Percentiles rank a stretch among this genome's conserved stretches.
phyloP scores from a whole-genome alignment of 2,329 filamentous ascomycete genomes.

The Tolypocladium pustulatum region DNA sequence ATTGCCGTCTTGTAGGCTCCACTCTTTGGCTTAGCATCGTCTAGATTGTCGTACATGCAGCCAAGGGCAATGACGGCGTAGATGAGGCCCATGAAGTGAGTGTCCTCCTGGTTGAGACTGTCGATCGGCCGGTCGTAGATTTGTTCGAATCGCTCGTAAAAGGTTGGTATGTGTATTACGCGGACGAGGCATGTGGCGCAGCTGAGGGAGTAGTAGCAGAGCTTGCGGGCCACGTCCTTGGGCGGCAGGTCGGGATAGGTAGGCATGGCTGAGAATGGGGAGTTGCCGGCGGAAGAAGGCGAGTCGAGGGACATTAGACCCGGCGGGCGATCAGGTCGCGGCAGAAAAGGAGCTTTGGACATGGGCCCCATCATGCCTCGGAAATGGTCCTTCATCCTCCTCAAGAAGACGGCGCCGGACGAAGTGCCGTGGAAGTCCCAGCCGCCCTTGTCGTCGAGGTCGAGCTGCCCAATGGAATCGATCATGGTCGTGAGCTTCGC shows the following conservation, averaged over 20 bases:
- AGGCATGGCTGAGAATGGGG: constrained; percentile 45
- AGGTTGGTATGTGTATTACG: constrained; percentile 72
- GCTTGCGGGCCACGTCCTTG: constrained; percentile 39
- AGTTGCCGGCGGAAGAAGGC: constrained; percentile 52
- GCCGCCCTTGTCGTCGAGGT: constrained; percentile 81
- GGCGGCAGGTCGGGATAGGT: constrained; percentile 60
- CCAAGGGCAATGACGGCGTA: constrained; percentile 63
- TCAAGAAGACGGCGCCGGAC: constrained; percentile 81
- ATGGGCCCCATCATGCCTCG: constrained; percentile 62
- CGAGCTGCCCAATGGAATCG: constrained; percentile 79
- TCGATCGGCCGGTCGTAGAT: constrained; percentile 63
- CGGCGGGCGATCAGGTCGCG: constrained; percentile 35
- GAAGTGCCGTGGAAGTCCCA: constrained; percentile 95
- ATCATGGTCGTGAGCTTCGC: constrained; percentile 88
- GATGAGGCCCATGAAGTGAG: constrained; percentile 58
- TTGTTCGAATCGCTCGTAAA: constrained; percentile 65
- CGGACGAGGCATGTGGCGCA: constrained; percentile 50
- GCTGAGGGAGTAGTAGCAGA: constrained; percentile 46
- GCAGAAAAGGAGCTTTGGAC: constrained; percentile 48
- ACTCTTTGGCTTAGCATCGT: constrained; percentile 37
- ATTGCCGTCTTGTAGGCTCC: constrained; percentile 39
- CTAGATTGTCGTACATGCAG: constrained; percentile 56
- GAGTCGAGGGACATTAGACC: constrained; percentile 56
- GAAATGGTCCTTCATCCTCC: constrained; percentile 79
- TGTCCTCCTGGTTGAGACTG: constrained; percentile 52